Conservation (phyloP, 805 yeast genomes). For the Teunomyces lycoperdinae region DNA sequence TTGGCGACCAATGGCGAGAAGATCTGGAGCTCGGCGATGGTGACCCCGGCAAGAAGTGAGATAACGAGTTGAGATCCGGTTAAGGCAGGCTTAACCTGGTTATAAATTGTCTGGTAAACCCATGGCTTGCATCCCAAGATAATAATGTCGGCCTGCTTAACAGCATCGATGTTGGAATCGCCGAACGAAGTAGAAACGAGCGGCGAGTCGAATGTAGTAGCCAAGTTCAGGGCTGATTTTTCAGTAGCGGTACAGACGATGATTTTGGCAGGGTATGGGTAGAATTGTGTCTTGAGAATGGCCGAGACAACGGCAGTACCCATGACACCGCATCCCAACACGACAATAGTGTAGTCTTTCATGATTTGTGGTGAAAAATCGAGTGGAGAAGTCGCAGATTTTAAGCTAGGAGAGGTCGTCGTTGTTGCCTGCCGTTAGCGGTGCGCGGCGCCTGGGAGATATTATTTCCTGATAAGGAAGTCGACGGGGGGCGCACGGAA, state of each 20-base stretch:
- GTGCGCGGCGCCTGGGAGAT: neutral
- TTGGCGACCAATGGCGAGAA: slow-evolving; percentile 67
- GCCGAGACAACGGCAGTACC: slow-evolving; percentile 91
- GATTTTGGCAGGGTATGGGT: slow-evolving; percentile 65
- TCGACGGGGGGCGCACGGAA: neutral
- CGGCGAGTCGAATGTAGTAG: slow-evolving; percentile 35
- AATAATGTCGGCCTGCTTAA: slow-evolving; percentile 62
- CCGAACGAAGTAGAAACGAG: slow-evolving; percentile 50
- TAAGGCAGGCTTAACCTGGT: slow-evolving; percentile 45
- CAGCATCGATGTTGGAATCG: slow-evolving; percentile 54
- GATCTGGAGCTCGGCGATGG: slow-evolving; percentile 60
- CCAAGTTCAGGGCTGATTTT: slow-evolving; percentile 44
- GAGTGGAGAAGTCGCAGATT: neutral
- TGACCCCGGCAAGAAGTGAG: slow-evolving; percentile 90
- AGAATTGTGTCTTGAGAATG: slow-evolving; percentile 48
- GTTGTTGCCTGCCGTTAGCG: slow-evolving; percentile 4
- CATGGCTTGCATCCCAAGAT: slow-evolving; percentile 89
- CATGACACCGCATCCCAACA: slow-evolving; percentile 93
- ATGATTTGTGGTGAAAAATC: slow-evolving; percentile 5
- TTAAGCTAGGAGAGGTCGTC: neutral
- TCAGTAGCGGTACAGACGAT: slow-evolving; percentile 72
- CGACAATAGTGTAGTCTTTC: slow-evolving; percentile 57
- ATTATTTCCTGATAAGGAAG: neutral
- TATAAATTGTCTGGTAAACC: slow-evolving; percentile 60
- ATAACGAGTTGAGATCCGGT: slow-evolving; percentile 59